Evolutionary conservation across 176 grass and related monocot genomes (phyloP).

Genomic region (Thalia dealbata): DNA sequence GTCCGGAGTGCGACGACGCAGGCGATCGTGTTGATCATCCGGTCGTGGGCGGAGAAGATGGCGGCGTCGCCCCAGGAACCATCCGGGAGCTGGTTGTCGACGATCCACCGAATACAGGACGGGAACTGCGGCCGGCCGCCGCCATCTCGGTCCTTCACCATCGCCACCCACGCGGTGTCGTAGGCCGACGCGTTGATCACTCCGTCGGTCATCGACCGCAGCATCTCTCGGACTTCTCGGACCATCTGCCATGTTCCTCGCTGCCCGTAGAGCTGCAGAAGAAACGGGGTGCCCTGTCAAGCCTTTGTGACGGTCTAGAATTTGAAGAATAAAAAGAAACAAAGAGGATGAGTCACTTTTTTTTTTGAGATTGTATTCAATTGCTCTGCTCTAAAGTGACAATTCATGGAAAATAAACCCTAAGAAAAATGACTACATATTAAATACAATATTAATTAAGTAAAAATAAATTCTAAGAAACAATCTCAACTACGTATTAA

Average conservation of each 20-base stretch:
- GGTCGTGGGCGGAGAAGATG: constrained; percentile 35
- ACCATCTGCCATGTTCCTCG: background rate
- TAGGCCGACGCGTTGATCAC: constrained; percentile 43
- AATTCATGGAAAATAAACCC: too few species aligned
- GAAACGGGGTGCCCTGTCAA: background rate
- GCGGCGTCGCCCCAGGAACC: constrained; percentile 46
- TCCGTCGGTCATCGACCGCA: constrained; percentile 22
- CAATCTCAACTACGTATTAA: too few species aligned
- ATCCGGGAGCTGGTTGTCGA: constrained; percentile 37
- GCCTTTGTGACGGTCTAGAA: background rate
- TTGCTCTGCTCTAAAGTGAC: too few species aligned
- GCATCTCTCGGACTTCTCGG: constrained; percentile 10
- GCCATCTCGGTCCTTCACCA: constrained; percentile 23
- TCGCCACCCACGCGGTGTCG: constrained; percentile 58
- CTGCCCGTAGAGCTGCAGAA: background rate
- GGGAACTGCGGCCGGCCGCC: constrained; percentile 32
- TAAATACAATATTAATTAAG: too few species aligned
- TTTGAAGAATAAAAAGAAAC: too few species aligned
- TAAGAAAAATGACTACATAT: too few species aligned
- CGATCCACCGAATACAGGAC: constrained; percentile 43
- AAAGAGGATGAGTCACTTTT: too few species aligned
- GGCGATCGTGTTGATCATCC: constrained; percentile 52
- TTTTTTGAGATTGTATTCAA: too few species aligned
- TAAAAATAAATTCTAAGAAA: too few species aligned
- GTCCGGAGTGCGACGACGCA: constrained; percentile 43